phyloP scores from a whole-genome alignment of 805 yeast genomes.

The Lipomyces anomalus region DNA sequence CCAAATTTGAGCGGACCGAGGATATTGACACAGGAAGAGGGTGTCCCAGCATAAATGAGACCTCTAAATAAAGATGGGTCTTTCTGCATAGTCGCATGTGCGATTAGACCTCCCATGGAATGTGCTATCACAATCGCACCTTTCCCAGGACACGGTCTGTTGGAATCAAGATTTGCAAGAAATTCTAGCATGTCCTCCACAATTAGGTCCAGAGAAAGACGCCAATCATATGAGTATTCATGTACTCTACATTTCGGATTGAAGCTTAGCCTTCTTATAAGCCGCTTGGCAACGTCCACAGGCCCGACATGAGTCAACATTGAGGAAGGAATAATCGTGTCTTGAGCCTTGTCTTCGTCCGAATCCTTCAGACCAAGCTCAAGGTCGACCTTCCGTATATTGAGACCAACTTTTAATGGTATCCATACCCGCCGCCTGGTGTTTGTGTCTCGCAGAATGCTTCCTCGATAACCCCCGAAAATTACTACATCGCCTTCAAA shows the following conservation, averaged over 20 bases:
- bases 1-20: conserved; percentile 81
- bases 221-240: conserved; percentile 93
- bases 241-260: conserved; percentile 55
- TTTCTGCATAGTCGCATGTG: conserved; percentile 70
- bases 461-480: conserved; percentile 86
- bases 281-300: conserved; percentile 63
- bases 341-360: conserved; percentile 55
- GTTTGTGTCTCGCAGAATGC: conserved; percentile 58
- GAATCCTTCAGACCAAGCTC: conserved; percentile 65
- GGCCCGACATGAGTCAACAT: conserved; percentile 82
- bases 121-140: conserved; percentile 76
- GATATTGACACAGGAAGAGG: conserved; percentile 77
- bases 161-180: conserved; percentile 41
- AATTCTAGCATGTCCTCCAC: conserved; percentile 48
- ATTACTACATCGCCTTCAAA: conserved; percentile 74
- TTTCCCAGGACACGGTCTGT: conserved; percentile 41
- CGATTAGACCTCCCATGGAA: conserved; percentile 89
- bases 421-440: conserved; percentile 75
- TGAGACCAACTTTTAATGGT: conserved; percentile 77
- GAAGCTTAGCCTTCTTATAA: conserved; percentile 46
- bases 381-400: conserved; percentile 62
- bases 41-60: conserved; percentile 74
- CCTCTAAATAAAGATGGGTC: conserved; percentile 69
- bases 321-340: conserved; percentile 64
- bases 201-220: conserved; percentile 58